A percentile compares a stretch with the other conserved stretches of the same genome.
Evolutionary conservation across 352 stramenopile genomes (phyloP).

Genomic region (Pythium pyrilobum): DNA sequence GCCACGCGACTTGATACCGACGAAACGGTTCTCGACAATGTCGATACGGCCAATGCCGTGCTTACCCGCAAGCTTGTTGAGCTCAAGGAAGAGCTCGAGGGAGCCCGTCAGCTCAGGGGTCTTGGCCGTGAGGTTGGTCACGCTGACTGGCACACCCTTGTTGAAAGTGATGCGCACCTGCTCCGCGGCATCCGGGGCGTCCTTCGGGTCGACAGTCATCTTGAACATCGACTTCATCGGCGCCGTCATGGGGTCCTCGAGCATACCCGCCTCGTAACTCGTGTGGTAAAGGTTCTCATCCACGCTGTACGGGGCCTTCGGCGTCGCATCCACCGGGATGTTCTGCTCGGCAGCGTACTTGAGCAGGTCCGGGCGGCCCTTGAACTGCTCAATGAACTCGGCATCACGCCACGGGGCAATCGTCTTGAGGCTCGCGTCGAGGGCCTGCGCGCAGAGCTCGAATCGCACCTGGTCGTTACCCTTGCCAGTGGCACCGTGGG

Average conservation of each 20-base stretch:
- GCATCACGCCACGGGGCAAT: conserved; percentile 97
- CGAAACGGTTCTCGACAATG: conserved; percentile 99
- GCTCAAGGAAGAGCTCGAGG: conserved; percentile 95
- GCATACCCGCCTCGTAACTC: conserved; percentile 95
- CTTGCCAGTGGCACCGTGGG: conserved; percentile 98
- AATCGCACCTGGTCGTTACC: conserved; percentile 99
- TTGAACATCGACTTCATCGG: conserved; percentile 97
- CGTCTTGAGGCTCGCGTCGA: conserved; percentile 94
- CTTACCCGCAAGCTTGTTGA: conserved; percentile 96
- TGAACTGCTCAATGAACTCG: conserved; percentile 98
- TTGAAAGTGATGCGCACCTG: conserved; percentile 94
- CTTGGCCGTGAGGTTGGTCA: conserved; percentile 86
- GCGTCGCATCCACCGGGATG: conserved; percentile 96
- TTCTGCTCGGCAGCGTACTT: conserved; percentile 96
- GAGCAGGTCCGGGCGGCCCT: conserved; percentile 95
- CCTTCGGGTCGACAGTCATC: conserved; percentile 96
- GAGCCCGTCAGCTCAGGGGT: conserved; percentile 89
- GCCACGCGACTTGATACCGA: conserved; percentile 99
- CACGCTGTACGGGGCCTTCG: conserved; percentile 97
- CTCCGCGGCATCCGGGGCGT: conserved; percentile 88
- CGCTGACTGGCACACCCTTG: conserved; percentile 92
- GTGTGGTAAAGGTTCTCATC: conserved; percentile 99
- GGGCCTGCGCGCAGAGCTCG: conserved; percentile 96
- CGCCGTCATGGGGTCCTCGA: conserved; percentile 93
- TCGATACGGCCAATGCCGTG: conserved; percentile 97